Evolutionary conservation across 176 grass and related monocot species (phyloP).

Genomic region (Tillandsia leiboldiana): DNA sequence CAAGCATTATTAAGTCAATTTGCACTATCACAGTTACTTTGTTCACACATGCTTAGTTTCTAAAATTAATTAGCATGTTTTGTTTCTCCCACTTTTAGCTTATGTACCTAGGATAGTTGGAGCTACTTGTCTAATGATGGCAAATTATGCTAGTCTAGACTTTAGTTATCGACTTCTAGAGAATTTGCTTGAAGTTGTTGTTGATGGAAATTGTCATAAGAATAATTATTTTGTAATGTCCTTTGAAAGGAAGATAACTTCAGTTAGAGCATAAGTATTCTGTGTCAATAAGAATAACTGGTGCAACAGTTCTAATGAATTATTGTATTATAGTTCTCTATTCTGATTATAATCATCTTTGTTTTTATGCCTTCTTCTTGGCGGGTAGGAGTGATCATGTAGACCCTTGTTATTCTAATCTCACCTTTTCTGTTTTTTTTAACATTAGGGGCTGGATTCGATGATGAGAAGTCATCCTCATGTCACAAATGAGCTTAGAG

Average conservation of each 20-base stretch:
- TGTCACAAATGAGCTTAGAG: conserved; percentile 98
- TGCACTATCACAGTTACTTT: not conserved
- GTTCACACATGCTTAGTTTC: not conserved
- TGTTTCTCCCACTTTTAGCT: not conserved
- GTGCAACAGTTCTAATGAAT: too few relatives aligned
- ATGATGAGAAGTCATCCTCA: conserved; percentile 91
- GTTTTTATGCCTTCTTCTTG: too few relatives aligned
- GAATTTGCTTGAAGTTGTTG: not conserved
- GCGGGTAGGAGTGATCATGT: too few relatives aligned
- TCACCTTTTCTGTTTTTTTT: conserved; percentile 7
- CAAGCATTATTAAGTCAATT: not conserved
- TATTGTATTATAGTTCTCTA: too few relatives aligned
- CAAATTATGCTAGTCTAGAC: not conserved
- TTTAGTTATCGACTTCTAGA: not conserved
- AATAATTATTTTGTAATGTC: too few relatives aligned
- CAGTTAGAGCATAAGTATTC: too few relatives aligned
- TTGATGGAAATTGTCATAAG: too few relatives aligned
- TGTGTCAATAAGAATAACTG: too few relatives aligned
- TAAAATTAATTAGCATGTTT: not conserved
- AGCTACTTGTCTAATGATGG: too few relatives aligned
- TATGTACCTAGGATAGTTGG: not conserved
- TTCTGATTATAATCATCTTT: too few relatives aligned
- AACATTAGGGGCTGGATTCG: conserved; percentile 68
- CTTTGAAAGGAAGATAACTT: too few relatives aligned
- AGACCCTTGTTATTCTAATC: not conserved